phyloP scores from a whole-genome alignment of 495 filamentous ascomycete genomes.

The Chaetomidium leptoderma region DNA sequence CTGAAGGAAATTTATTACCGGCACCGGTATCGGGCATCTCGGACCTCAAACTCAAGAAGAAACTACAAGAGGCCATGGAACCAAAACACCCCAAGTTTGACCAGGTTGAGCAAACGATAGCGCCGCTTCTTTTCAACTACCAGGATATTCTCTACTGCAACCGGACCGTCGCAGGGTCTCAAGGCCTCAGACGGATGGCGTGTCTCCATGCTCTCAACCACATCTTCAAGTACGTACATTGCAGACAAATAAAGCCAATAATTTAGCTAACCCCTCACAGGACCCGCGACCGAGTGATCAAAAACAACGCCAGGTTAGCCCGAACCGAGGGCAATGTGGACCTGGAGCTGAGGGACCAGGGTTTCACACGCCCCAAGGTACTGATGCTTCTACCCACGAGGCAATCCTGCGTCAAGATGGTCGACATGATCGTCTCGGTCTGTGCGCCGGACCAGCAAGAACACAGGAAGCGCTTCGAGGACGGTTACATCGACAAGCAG shows the following conservation, averaged over 20 bases:
- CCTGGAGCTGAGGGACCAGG: slow-evolving; percentile 84
- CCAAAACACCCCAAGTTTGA: slow-evolving; percentile 43
- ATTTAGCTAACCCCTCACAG: slow-evolving; percentile 31
- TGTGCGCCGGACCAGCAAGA: slow-evolving; percentile 86
- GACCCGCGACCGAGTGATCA: slow-evolving; percentile 85
- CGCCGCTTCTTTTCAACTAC: slow-evolving; percentile 67
- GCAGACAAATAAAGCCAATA: background rate
- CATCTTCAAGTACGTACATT: slow-evolving; percentile 62
- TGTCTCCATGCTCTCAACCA: slow-evolving; percentile 87
- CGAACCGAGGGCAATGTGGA: slow-evolving; percentile 52
- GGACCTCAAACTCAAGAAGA: slow-evolving; percentile 61
- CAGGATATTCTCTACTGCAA: slow-evolving; percentile 73
- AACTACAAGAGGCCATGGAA: slow-evolving; percentile 33
- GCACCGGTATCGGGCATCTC: slow-evolving; percentile 33
- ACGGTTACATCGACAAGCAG: slow-evolving; percentile 64
- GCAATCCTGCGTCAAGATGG: slow-evolving; percentile 70
- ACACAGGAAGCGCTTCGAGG: slow-evolving; percentile 87
- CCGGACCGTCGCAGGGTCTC: slow-evolving; percentile 61
- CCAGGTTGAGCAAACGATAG: slow-evolving; percentile 48
- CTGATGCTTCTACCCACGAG: slow-evolving; percentile 84
- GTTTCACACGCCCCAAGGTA: slow-evolving; percentile 91
- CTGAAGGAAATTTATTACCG: slow-evolving; percentile 22
- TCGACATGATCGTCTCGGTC: slow-evolving; percentile 68
- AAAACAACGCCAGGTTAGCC: slow-evolving; percentile 76
- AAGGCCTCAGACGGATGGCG: slow-evolving; percentile 63